These are phyloP conservation scores for Yamagishiella unicocca DNA, from an alignment of 139 green algal species.

Conservation along the genomic window DNA sequence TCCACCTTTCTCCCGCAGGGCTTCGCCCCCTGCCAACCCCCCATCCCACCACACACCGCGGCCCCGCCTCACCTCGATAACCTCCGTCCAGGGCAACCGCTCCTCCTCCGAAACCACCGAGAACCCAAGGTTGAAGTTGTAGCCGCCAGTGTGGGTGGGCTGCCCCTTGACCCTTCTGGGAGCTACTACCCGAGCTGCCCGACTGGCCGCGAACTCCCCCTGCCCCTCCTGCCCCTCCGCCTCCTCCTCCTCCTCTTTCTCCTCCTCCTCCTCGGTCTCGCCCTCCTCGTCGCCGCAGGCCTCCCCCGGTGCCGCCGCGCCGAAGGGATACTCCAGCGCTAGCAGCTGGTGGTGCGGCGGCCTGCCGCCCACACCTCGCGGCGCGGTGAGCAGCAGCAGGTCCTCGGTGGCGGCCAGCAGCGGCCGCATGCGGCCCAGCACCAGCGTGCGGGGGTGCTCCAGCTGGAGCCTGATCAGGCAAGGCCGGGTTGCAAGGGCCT, in stretches of 20 bases:
- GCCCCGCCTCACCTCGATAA: slow-evolving; percentile 15
- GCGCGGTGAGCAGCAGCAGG: slow-evolving; percentile 27
- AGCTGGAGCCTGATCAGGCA: slow-evolving; percentile 12
- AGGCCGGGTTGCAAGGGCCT: too few species aligned
- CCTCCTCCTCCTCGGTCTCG: slow-evolving; percentile 1
- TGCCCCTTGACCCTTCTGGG: too few species aligned
- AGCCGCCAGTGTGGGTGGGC: too few species aligned
- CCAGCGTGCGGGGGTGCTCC: slow-evolving; percentile 27
- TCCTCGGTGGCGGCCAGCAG: slow-evolving; percentile 5
- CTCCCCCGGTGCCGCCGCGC: background rate
- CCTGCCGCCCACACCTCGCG: background rate
- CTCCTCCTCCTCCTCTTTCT: background rate
- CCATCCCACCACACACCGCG: background rate
- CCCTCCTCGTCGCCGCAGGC: background rate
- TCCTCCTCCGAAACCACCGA: slow-evolving; percentile 13
- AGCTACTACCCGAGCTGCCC: background rate
- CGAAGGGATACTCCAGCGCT: background rate
- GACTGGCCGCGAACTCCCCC: background rate
- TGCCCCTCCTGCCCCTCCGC: background rate
- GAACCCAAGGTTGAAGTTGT: too few species aligned
- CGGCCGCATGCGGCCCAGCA: slow-evolving; percentile 35
- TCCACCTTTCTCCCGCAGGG: too few species aligned
- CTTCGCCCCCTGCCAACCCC: background rate
- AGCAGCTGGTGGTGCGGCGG: slow-evolving; percentile 26
- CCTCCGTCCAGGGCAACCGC: slow-evolving; percentile 11